A percentile compares a stretch with the other conserved stretches of the same genome.
Conservation (phyloP, 148 eudicot species). For the Camellia granthamiana region DNA sequence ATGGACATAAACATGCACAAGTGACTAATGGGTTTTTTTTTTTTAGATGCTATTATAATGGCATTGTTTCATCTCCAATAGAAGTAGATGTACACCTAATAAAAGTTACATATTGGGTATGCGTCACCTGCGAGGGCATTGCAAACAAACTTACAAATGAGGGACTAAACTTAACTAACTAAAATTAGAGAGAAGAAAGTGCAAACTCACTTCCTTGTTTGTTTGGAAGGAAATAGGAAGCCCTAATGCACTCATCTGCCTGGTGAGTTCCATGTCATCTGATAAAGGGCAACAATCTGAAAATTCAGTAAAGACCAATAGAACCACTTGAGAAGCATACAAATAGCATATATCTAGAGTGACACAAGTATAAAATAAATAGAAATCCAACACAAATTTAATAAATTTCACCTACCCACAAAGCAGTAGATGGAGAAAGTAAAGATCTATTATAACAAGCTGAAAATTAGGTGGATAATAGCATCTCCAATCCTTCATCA, state of each 20-base stretch:
- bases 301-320: conserved; percentile 9
- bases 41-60: neutral
- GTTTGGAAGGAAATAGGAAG: conserved; percentile 80
- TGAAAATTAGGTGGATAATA: neutral
- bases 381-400: neutral
- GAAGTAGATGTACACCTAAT: neutral
- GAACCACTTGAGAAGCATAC: conserved; percentile 5
- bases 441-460: neutral
- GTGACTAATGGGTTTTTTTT: neutral
- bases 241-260: conserved; percentile 67
- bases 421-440: neutral
- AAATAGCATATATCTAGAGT: neutral
- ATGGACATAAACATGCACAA: neutral
- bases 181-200: neutral
- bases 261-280: conserved; percentile 43
- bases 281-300: conserved; percentile 28
- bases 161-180: neutral
- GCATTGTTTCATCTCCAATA: neutral
- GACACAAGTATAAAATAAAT: neutral
- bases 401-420: neutral
- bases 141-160: neutral
- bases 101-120: neutral
- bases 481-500: too few species aligned
- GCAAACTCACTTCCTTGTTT: conserved; percentile 55
- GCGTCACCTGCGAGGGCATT: neutral